Conservation (phyloP, 75 land plant genomes). For the Sequoia sempervirens region DNA sequence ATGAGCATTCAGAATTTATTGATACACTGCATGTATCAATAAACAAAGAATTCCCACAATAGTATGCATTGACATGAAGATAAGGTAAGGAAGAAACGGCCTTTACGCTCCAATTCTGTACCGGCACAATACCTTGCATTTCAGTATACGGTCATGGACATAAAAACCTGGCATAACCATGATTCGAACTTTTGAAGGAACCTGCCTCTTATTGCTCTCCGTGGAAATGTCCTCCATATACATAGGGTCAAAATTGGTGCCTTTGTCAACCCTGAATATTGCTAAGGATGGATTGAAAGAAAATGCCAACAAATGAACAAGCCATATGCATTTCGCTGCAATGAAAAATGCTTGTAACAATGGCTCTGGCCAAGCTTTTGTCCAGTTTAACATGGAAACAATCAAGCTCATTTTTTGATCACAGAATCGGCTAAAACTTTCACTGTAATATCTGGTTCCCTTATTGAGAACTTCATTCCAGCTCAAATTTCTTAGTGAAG, state of each 20-base stretch:
- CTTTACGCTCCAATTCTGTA: constrained; percentile 24
- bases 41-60: constrained; percentile 5
- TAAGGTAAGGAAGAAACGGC: not conserved
- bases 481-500: constrained; percentile 56
- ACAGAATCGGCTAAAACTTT: constrained; percentile 72
- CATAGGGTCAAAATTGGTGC: constrained; percentile 52
- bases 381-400: constrained; percentile 49
- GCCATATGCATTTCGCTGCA: constrained; percentile 80
- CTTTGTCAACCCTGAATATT: constrained; percentile 64
- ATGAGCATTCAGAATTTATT: not conserved
- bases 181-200: constrained; percentile 42
- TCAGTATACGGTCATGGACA: constrained; percentile 54
- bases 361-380: constrained; percentile 62
- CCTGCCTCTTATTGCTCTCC: constrained; percentile 30
- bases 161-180: constrained; percentile 85
- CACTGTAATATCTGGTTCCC: constrained; percentile 70
- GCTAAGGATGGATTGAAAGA: constrained; percentile 62
- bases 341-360: constrained; percentile 74
- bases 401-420: constrained; percentile 79
- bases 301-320: constrained; percentile 78
- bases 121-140: constrained; percentile 63
- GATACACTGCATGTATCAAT: not conserved
- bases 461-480: constrained; percentile 79
- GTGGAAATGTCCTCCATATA: constrained; percentile 72
- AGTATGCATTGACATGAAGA: not conserved